phyloP scores from a whole-genome alignment of 495 filamentous ascomycete genomes.

The Chaetomium tenue region DNA sequence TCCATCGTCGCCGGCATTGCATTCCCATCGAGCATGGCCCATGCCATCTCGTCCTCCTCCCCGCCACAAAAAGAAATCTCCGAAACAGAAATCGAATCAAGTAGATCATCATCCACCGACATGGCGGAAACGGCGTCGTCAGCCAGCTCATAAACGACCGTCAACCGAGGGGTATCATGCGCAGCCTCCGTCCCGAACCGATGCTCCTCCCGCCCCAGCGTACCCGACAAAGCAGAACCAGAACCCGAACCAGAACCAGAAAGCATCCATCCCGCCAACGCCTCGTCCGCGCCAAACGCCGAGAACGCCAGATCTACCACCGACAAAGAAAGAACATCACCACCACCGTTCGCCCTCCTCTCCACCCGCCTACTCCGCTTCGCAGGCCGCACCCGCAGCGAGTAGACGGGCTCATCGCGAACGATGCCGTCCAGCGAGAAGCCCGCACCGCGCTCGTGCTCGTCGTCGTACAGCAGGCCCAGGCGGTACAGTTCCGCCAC shows the following conservation, averaged over 20 bases:
- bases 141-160: slow-evolving; percentile 20
- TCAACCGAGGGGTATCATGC: slow-evolving; percentile 14
- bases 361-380: slow-evolving; percentile 33
- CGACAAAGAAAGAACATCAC: slow-evolving; percentile 14
- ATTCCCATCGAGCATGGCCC: slow-evolving; percentile 25
- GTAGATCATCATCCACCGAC: slow-evolving; percentile 19
- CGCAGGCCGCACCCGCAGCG: slow-evolving; percentile 20
- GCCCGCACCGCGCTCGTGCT: slow-evolving; percentile 34
- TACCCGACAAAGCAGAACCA: not conserved
- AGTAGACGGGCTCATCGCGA: slow-evolving; percentile 36
- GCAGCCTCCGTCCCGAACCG: not conserved
- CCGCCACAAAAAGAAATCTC: not conserved
- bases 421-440: slow-evolving; percentile 40
- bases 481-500: slow-evolving; percentile 38
- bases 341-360: slow-evolving; percentile 19
- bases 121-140: slow-evolving; percentile 2
- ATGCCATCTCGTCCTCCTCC: slow-evolving; percentile 16
- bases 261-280: slow-evolving; percentile 31
- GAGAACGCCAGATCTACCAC: slow-evolving; percentile 37
- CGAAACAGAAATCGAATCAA: slow-evolving; percentile 19
- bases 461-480: slow-evolving; percentile 44
- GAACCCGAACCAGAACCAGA: not conserved
- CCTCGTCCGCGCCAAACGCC: slow-evolving; percentile 33
- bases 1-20: not conserved
- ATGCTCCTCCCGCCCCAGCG: not conserved